phyloP scores from a whole-genome alignment of 2,329 filamentous ascomycete species.

The Pleomassaria siparia region DNA sequence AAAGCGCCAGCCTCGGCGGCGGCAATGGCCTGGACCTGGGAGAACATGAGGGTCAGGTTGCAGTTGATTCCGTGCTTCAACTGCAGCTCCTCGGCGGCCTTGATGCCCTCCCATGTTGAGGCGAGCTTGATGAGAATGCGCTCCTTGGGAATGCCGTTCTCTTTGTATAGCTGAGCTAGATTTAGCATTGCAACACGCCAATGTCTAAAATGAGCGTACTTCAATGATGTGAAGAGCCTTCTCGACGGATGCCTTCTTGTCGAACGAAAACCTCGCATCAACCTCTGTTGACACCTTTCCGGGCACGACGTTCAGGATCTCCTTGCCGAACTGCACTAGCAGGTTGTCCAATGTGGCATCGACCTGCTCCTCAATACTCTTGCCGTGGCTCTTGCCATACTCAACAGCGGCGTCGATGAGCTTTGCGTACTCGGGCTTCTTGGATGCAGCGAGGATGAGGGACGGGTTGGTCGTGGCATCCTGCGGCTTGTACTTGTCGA shows the following conservation, averaged over 20 bases:
- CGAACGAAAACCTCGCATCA: constrained; percentile 93
- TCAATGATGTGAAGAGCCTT: constrained; percentile 98
- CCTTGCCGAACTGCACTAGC: constrained; percentile 95
- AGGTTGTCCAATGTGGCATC: constrained; percentile 90
- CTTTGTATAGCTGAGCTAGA: constrained; percentile 79
- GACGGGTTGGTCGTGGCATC: constrained; percentile 99
- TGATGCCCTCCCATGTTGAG: constrained; percentile 99
- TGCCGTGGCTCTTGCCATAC: constrained; percentile 77
- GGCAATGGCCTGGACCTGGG: constrained; percentile 87
- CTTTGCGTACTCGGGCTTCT: constrained; percentile 94
- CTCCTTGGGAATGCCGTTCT: constrained; percentile 87
- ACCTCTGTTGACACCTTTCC: constrained; percentile 99
- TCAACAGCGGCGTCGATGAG: constrained; percentile 83
- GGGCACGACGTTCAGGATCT: constrained; percentile 95
- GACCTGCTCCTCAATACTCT: constrained; percentile 74
- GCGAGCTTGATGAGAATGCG: constrained; percentile 98
- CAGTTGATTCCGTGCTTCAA: constrained; percentile 94
- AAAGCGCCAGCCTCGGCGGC: constrained; percentile 93
- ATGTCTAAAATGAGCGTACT: constrained; percentile 54
- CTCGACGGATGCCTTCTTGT: constrained; percentile 85
- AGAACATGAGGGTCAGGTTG: constrained; percentile 99
- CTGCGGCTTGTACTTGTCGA: constrained; percentile 99
- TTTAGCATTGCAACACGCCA: constrained; percentile 20
- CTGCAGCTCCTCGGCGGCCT: constrained; percentile 96
- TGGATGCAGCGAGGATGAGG: constrained; percentile 94